Base-by-base conservation (phyloP, 495 filamentous ascomycete species). In the Aspergillus kassunensis region DNA sequence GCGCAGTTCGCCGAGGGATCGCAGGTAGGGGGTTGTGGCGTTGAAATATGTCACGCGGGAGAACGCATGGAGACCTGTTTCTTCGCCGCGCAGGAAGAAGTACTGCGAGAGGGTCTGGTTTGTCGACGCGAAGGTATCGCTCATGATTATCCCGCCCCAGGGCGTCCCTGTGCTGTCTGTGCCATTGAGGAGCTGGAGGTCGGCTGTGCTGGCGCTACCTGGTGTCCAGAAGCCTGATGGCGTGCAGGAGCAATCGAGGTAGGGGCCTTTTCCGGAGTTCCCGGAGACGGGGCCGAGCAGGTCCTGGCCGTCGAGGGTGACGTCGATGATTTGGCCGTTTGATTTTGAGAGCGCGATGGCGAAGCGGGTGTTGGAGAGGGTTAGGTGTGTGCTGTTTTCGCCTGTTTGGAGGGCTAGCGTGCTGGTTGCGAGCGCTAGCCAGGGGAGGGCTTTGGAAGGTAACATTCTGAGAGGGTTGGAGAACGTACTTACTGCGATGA, bases 161-260 rank as follows among this genome's bases (percentile, higher is more conserved):
- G 62, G 39, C 1, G 66, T 75, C 1, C 69, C 70, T 0, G 69
- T 72, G 4, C 67, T 65, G 51, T 83, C 78, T 8, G 62, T 62
- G 2, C 75, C 78, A 10, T 70, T 44, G 2, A 44, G 23, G 12
- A 44, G 56, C 19, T 78, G 63, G 9, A 78, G 65, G 45, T 76
- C 46, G 70, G 72, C 2, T 60, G 65, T 7, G 24, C 24, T 9
- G 59, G 0, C 78, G 24, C 24, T 9, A 60, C 0, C 78, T 73
- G 3, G 76, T 66, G 80, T 78, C 51, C 78, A 81, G 48, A 66
- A 68, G 2, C 80, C 78, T 0, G 72, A 75, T 0, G 77, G 78
- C 3, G 71, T 72, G 53, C 78, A 83, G 52, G 80, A 81, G 53
- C 80, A 82, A 53, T 81, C 80, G 18, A 82, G 70, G 49, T 82